A percentile compares a stretch with the other conserved stretches of the same genome.
Evolutionary conservation across 495 filamentous ascomycete species (phyloP).

Genomic region (Tuber melanosporum): DNA sequence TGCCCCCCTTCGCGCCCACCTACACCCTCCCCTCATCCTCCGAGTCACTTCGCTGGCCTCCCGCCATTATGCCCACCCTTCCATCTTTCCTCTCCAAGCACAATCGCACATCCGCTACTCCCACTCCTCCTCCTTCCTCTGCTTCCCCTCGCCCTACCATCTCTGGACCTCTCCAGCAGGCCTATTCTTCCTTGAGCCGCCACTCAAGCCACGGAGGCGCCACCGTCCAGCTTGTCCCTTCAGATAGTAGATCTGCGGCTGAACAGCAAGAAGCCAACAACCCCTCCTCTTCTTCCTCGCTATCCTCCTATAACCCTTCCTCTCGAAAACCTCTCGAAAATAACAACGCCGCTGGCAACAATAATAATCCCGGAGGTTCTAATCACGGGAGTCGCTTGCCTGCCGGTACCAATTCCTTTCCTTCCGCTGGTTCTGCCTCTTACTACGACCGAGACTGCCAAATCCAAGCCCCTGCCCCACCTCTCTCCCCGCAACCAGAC

Average conservation of each 20-base stretch:
- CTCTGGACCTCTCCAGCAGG: conserved; percentile 19
- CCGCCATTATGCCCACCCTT: conserved; percentile 24
- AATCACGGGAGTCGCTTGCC: conserved; percentile 7
- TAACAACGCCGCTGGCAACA: not conserved
- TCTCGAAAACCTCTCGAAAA: conserved; percentile 19
- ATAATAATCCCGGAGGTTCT: not conserved
- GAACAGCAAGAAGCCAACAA: conserved; percentile 25
- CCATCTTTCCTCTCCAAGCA: conserved; percentile 22
- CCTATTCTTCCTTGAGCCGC: conserved; percentile 12
- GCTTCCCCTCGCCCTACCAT: conserved; percentile 22
- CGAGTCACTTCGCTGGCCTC: conserved; percentile 2
- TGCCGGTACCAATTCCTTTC: not conserved
- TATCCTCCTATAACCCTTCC: conserved; percentile 20
- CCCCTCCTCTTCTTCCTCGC: conserved; percentile 25
- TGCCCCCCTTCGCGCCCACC: conserved; percentile 13
- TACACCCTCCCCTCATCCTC: not conserved
- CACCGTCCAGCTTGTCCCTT: conserved; percentile 25
- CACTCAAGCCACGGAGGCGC: conserved; percentile 19
- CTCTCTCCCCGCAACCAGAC: conserved; percentile 33
- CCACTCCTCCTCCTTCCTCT: conserved; percentile 15
- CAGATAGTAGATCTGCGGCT: conserved; percentile 34
- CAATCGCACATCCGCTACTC: conserved; percentile 20
- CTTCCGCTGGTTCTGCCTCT: conserved; percentile 4
- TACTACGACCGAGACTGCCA: conserved; percentile 25
- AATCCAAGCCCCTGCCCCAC: conserved; percentile 11